Evolutionary conservation across 2,329 filamentous ascomycete genomes (phyloP), one percentile per base, ranked within the genome.

Genomic region (Epichloe uncinata): DNA sequence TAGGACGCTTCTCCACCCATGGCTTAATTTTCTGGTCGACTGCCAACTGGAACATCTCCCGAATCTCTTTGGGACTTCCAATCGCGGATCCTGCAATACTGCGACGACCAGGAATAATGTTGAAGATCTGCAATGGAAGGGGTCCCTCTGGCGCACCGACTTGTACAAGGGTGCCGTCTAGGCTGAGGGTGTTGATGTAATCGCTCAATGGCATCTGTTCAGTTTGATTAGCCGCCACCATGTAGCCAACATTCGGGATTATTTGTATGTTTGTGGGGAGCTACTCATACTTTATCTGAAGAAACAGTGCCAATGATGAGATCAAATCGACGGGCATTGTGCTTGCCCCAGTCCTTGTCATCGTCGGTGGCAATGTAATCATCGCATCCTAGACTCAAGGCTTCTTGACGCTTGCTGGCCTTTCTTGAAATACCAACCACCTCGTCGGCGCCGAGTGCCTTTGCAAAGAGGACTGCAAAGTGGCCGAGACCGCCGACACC

Each of bases 401-500:
- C 77, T 57, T 83, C 79, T 1, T 69, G 68, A 42, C 68, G 69
- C 69, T 82, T 83, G 50, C 60, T 63, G 5, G 62, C 65, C 16
- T 65, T 71, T 38, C 78, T 72, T 13, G 75, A 80, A 58, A 82
- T 81, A 8, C 73, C 79, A 7, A 80, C 74, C 12, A 82, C 75
- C 43, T 73, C 71, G 45, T 82, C 77, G n/a, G 75, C 78, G 9
- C 76, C 78, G 11, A 87, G 63, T 2, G 83, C 83, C 62, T 79
- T 82, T 1, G 84, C 83, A 56, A 80, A 85, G 40, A 84, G 64
- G 9, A 87, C 66, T 4, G 78, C 84, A 56, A 86, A 80, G 64
- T 87, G 82, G 0, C 83, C 82, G 2, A 86, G 64, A 2, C 83
- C 82, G 7, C 83, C 83, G 13, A 87, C 69, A 2, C 83, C 82